A percentile compares a stretch with the other conserved stretches of the same genome.
These are phyloP conservation scores for Actinidia arguta DNA, from an alignment of 179 eudicot species.

Conservation along the genomic window DNA sequence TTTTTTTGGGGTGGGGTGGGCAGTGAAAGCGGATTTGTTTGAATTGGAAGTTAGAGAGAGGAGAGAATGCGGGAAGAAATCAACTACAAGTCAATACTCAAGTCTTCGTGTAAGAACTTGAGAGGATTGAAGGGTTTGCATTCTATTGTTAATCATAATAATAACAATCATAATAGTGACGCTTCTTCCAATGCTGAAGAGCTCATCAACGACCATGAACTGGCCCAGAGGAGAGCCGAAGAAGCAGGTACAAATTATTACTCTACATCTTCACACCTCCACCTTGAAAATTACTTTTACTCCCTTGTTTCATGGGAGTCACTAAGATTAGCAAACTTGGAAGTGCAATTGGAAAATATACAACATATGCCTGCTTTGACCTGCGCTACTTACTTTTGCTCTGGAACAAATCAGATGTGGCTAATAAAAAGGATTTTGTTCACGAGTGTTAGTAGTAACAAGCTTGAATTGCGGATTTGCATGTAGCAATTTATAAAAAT, in stretches of 20 bases:
- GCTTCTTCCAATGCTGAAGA: constrained; percentile 42
- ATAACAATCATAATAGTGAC: not conserved
- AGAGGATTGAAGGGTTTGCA: constrained; percentile 55
- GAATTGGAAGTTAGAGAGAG: not conserved
- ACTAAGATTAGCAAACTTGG: not conserved
- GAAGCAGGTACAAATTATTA: constrained; percentile 48
- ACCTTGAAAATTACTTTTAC: not conserved
- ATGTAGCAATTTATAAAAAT: no score
- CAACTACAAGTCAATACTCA: constrained; percentile 30
- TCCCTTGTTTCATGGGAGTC: no score
- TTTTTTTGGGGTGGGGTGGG: not conserved
- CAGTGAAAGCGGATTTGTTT: not conserved
- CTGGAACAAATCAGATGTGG: not conserved
- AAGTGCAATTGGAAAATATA: not conserved
- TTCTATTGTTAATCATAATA: constrained; percentile 14
- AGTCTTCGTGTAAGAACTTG: constrained; percentile 45
- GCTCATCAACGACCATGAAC: constrained; percentile 64
- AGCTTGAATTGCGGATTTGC: no score
- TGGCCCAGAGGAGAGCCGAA: constrained; percentile 77
- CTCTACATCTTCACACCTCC: not conserved
- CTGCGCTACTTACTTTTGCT: no score
- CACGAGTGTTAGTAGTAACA: no score
- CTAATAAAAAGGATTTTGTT: not conserved
- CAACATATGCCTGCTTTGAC: not conserved
- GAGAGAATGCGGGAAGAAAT: constrained; percentile 44